Base-by-base conservation (phyloP, 2,329 filamentous ascomycete genomes). In the Fusarium tjaetaba region DNA sequence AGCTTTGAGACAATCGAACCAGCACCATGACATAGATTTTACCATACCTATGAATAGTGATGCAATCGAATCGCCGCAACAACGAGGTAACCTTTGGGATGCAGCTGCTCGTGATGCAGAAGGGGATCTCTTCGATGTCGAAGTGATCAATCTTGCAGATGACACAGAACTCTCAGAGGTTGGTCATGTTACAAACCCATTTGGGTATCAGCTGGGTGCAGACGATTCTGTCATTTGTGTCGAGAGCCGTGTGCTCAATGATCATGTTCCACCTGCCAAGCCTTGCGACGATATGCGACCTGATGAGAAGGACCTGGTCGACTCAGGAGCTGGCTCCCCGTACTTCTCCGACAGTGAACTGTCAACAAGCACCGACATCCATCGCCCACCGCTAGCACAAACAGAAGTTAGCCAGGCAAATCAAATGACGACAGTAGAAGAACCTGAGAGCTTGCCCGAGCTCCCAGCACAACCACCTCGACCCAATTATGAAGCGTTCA, bases 61-160 rank as follows among this genome's bases (percentile, higher is more conserved):
- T 46, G 71, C 74, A 0, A 70, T 83, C 28, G 83, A 84, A 45
- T 78, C 79, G 15, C 70, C 75, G 7, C 78, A 80, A 56, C 69
- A 66, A 30, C 78, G 77, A 32, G 72, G 77, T 10, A 86, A 88
- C 61, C 84, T 96, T 3, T 97, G 94, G 94, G 86, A 87, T 65
- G 91, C 90, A 43, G 91, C 90, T 10, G 89, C 93, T 30, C 87
- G 94, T 72, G 90, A 94, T 77, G 83, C 83, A 1, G 87, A 90
- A 28, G 92, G 93, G 2, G 87, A 89, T 20, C 80, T 95, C 6
- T 84, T 93, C 57, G 88, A 91, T 59, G 80, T 90, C 18, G 89
- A 92, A 71, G 84, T 91, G 24, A 82, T 93, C 46, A 89, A 94
- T 61, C 80, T 93, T 24, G 84, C 85, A 10, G 84, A 88, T 28